Evolutionary conservation across 2,329 filamentous ascomycete species (phyloP), one percentile per base, ranked within the genome.

Genomic region (Diaporthe sp.): DNA sequence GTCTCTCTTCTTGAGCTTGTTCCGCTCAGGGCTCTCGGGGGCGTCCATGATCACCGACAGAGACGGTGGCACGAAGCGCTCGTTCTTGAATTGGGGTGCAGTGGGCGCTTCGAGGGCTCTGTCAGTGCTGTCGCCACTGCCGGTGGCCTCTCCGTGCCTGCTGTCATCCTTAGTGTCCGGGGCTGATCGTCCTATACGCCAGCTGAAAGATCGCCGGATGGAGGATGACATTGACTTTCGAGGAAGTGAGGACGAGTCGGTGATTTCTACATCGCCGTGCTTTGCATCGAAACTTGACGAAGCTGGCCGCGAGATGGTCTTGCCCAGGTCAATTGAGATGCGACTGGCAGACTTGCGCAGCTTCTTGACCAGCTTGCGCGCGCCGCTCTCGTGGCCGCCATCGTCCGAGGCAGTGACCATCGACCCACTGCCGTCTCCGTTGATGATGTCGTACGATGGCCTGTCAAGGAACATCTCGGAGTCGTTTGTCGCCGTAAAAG

Each of bases 281-380:
- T 72, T 49, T 34, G 49, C 73, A 34, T 57, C 55, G 10, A 71
- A 58, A 15, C 55, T 51, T 2, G 46, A 70, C 9, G 59, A 51
- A 25, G 51, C 49, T 31, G 73, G 72, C 34, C 61, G 59, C 25
- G 61, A 61, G 31, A 72, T 53, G 25, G 55, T 34, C 44, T 80
- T 73, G 53, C 83, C 82, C 39, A 86, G 77, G 76, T 89, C 84
- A 76, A 87, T 83, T 15, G 85, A 85, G 17, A 84, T 78, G 70
- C 81, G 83, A n/a, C 86, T 86, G 73, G 86, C 82, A 10, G 85
- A 87, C 82, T 89, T 88, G 73, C 90, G 88, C 67, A 91, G 82
- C 81, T 89, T 90, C 84, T 90, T 90, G 74, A 85, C 84, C 31
- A 86, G 82, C 77, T 84, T 86, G 61, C 80, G 79, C 67, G 80